Evolutionary conservation across 495 filamentous ascomycete species (phyloP), one percentile per base, ranked within the genome.

Genomic region (Penicillium flavigenum): DNA sequence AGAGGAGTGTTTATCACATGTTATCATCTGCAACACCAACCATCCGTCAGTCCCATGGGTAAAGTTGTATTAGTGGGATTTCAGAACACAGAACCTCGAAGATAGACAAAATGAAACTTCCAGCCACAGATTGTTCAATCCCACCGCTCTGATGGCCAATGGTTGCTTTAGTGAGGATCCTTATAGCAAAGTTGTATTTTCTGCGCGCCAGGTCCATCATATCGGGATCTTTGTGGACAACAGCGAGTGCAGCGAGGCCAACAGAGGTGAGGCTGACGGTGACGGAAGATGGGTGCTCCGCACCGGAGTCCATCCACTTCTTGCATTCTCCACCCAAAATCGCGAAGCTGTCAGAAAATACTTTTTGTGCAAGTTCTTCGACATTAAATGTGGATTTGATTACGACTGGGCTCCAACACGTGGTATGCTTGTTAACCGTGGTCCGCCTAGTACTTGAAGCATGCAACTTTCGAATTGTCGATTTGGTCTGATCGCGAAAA

Each of bases 401-500:
- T 29, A 16, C 34, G 34, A 38, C 14, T 29, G 14, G 26, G 7
- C 16, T n/a, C 26, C 26, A 24, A 8, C 16, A 8, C 17, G 24
- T 19, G 12, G 24, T 14, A 19, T n/a, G 16, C 6, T 29, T 47
- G 16, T 27, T n/a, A 9, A 16, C 10, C 6, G 0, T 0, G 14
- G 14, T 17, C 24, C 2, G 5, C 24, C n/a, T 27, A 11, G 14
- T 14, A 16, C 12, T 16, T 46, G 19, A 16, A 27, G 10, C 16
- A n/a, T 47, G 45, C 26, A 29, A 26, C 45, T 17, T 47, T 9
- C 2, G 6, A 12, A 50, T 26, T 5, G 19, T 50, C 2, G 47
- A 50, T 16, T 16, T 50, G 17, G 47, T 50, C 29, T 50, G 47
- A 38, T 50, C 47, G n/a, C 47, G 47, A 32, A 50, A 50, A 14